phyloP scores from a whole-genome alignment of 768 basidiomycete genomes.

The Pilatotrama ljubarskyi region DNA sequence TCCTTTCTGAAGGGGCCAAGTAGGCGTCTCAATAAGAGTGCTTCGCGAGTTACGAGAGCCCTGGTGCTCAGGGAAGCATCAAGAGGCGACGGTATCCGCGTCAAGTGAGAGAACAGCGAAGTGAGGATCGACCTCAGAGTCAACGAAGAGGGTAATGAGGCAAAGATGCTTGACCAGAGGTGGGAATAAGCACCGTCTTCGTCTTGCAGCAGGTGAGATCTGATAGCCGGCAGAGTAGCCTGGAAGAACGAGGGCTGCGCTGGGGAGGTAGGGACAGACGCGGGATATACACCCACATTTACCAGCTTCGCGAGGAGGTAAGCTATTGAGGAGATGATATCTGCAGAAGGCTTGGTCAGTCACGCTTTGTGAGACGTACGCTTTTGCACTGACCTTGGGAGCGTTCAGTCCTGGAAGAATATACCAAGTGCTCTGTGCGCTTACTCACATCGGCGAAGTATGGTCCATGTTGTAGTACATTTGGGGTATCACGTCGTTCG shows the following conservation, averaged over 20 bases:
- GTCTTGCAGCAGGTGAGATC: slow-evolving; percentile 35
- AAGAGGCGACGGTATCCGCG: slow-evolving; percentile 31
- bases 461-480: slow-evolving; percentile 50
- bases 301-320: slow-evolving; percentile 68
- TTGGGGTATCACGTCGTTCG: slow-evolving; percentile 43
- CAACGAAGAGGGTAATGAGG: slow-evolving; percentile 48
- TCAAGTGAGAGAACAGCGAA: slow-evolving; percentile 57
- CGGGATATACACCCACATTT: slow-evolving; percentile 65
- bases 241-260: slow-evolving; percentile 75
- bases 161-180: slow-evolving; percentile 51
- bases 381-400: slow-evolving; percentile 41
- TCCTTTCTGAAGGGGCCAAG: slow-evolving; percentile 51
- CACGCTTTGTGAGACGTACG: slow-evolving; percentile 2
- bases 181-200: slow-evolving; percentile 41
- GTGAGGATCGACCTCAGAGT: slow-evolving; percentile 57
- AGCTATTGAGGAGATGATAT: slow-evolving; percentile 43
- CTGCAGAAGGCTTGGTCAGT: slow-evolving; percentile 28
- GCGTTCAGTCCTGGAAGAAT: slow-evolving; percentile 39
- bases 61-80: slow-evolving; percentile 38
- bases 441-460: slow-evolving; percentile 57
- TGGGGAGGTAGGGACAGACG: slow-evolving; percentile 46
- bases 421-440: slow-evolving; percentile 54
- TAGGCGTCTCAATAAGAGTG: slow-evolving; percentile 49
- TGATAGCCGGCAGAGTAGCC: slow-evolving; percentile 50
- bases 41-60: slow-evolving; percentile 53